Evolutionary conservation across 2,329 filamentous ascomycete species (phyloP).

Genomic region (Alternaria hordeiaustralica): DNA sequence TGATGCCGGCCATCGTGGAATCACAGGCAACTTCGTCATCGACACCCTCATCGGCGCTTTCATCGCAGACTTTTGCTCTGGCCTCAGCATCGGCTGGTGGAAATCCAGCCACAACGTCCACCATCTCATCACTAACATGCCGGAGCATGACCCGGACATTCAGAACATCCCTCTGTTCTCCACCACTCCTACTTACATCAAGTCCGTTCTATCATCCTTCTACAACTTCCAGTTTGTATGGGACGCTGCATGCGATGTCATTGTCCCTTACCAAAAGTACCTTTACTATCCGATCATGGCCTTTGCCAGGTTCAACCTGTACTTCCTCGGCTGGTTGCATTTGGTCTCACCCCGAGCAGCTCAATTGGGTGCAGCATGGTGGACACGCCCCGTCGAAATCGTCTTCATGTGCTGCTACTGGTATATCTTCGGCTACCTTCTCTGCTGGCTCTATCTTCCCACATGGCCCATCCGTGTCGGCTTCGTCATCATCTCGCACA

Average conservation of each 20-base stretch:
- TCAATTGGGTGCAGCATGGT: constrained; percentile 77
- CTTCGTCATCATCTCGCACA: constrained; percentile 81
- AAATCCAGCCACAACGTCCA: constrained; percentile 74
- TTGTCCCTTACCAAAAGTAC: constrained; percentile 78
- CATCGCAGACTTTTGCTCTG: constrained; percentile 70
- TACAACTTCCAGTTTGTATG: constrained; percentile 83
- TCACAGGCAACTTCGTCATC: constrained; percentile 64
- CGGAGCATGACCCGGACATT: constrained; percentile 54
- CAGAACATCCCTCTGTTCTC: constrained; percentile 84
- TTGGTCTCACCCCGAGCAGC: constrained; percentile 74
- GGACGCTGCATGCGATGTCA: constrained; percentile 73
- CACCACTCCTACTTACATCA: constrained; percentile 80
- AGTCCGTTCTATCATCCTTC: constrained; percentile 76
- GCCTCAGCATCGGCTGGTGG: constrained; percentile 72
- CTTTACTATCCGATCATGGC: constrained; percentile 82
- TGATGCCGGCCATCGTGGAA: constrained; percentile 69
- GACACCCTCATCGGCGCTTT: constrained; percentile 69
- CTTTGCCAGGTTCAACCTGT: constrained; percentile 87
- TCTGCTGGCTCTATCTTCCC: constrained; percentile 76
- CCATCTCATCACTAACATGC: constrained; percentile 70
- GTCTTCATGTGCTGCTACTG: constrained; percentile 81
- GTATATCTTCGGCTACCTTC: constrained; percentile 83
- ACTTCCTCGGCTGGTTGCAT: constrained; percentile 79
- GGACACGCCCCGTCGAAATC: constrained; percentile 83
- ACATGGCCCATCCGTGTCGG: constrained; percentile 71